Evolutionary conservation across 139 green algal genomes (phyloP).

Genomic region (Chlorella sp.): DNA sequence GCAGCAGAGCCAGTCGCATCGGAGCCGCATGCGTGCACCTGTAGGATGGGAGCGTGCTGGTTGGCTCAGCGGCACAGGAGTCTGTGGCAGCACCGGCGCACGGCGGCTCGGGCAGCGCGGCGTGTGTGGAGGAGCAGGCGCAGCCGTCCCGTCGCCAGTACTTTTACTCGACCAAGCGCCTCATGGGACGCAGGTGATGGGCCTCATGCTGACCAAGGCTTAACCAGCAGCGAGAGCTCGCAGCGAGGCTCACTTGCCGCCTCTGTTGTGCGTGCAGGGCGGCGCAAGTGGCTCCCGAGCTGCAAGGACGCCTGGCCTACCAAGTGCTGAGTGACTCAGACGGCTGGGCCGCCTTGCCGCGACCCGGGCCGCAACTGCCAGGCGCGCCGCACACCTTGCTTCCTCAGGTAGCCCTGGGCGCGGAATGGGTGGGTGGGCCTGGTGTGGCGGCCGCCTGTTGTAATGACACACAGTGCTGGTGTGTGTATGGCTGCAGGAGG

Average conservation of each 20-base stretch:
- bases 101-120: no score
- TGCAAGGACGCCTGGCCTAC: not conserved
- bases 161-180: not conserved
- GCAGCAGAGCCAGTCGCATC: no score
- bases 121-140: no score
- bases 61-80: no score
- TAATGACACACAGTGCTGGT: not conserved
- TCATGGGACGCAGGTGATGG: not conserved
- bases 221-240: not conserved
- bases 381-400: not conserved
- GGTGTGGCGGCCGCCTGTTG: not conserved
- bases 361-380: not conserved
- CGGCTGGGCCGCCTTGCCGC: not conserved
- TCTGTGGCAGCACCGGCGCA: no score
- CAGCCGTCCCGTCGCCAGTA: no score
- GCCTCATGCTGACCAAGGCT: not conserved
- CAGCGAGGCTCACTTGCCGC: not conserved
- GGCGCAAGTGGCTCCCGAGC: not conserved
- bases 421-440: not conserved
- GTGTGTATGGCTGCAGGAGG: not conserved
- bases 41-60: no score
- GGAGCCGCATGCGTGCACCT: no score
- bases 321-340: not conserved
- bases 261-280: not conserved
- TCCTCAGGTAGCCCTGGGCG: not conserved